Base-by-base conservation (phyloP, 305 asterid species). In the Fraxinus albicans region DNA sequence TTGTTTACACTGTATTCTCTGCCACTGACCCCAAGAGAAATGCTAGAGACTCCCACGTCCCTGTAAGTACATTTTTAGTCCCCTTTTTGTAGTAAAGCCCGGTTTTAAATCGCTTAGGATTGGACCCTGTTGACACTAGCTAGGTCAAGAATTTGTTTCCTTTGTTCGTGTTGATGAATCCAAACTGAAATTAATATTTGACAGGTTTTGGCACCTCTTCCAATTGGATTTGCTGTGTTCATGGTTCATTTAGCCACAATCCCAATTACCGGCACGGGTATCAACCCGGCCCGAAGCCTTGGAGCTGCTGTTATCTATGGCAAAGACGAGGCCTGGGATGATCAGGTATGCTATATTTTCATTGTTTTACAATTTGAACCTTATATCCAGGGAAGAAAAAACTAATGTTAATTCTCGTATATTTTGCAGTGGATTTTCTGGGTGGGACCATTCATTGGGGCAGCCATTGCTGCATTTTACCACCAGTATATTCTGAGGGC, bases 401-500 rank as follows among this genome's bases (percentile, higher is more conserved):
- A 50, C 8, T 80, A 0, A 19, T 15, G 19, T 55, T 69, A 12
- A 35, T 81, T 44, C 0, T 50, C 19, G n/a, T 50, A 50, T 50
- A 17, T 76, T 29, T 78, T 17, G 40, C 89, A 94, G 97, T 94
- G 98, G 97, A 89, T 92, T 23, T 94, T 94, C 87, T 94, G 98
- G 98, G 98, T 90, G 47, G 98, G 98, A 42, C 98, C 98, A 0
- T 85, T 93, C 47, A 86, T 94, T 4, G 98, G 98, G 6, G 98
- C 98, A 1, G 94, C 95, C n/a, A 90, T 94, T 29, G 96, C 98
- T 1, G 95, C 97, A 6, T 69, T 93, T 35, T 94, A 94, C 88
- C 94, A 94, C 78, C 94, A 92, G 80, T 92, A 77, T 73, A 85
- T 93, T 17, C 76, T 94, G 42, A 90, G 98, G 75, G 98, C 98